Base-by-base conservation (phyloP, 2,329 filamentous ascomycete species). In the Verticillium nonalfalfae region DNA sequence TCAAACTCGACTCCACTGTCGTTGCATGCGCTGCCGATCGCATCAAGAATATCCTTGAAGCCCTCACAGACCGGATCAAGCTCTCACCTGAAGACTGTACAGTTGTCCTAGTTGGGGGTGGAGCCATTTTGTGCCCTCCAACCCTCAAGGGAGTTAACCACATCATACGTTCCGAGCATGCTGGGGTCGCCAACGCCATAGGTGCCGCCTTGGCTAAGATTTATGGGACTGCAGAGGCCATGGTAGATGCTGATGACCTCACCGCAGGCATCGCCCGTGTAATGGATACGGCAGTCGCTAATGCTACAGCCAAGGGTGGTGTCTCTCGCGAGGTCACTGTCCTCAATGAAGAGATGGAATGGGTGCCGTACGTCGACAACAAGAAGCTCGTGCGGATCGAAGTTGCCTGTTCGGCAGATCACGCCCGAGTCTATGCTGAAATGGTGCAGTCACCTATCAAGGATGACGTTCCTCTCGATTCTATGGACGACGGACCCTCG, bases 201-300 rank as follows among this genome's bases (percentile, higher is more conserved):
- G 67, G 67, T 45, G 67, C 67, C 7, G 65, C 67, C 1, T 62
- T 69, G 13, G 67, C 66, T 13, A 67, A 67, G 57, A 67, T 69
- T 34, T 65, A 64, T 13, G 64, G 65, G 4, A 63, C 62, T 0
- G 61, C 66, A 1, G 65, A 68, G 56, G 63, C 61, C 15, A 68
- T 68, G 36, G 61, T 68, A 18, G 60, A 68, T 52, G 64, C 64
- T 1, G 54, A 62, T 4, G 61, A 65, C 34, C 61, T 65, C 52
- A 60, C 65, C 11, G 62, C 57, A 6, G 61, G 65, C 14, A 61
- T 67, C 58, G 62, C 57, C 0, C 54, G 63, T 2, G 66, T 67
- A 0, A 67, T 64, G 40, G 60, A 59, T 1, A 57, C 59, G 6
- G 66, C 67, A 1, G 62, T 68, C 9, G 59, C 45, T 1, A 63